These are phyloP conservation scores for Rhytidiadelphus loreus DNA, from an alignment of 225 moss, liverwort and hornwort genomes.

Conservation along the genomic window DNA sequence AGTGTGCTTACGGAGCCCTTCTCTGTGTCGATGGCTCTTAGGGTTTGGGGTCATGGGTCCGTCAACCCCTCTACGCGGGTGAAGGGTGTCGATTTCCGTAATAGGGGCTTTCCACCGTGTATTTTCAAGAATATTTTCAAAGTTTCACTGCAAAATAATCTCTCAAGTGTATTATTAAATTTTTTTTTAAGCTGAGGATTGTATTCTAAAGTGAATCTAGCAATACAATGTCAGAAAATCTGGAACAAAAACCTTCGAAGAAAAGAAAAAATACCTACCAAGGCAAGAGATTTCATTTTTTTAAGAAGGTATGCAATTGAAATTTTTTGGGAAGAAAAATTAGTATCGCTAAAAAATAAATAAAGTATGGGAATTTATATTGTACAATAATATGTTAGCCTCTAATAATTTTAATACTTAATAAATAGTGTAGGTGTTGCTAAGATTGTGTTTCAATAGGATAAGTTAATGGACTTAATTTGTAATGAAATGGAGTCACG, in stretches of 20 bases:
- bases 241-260: fast-evolving
- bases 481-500: too few relatives aligned
- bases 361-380: fast-evolving
- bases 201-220: neutral
- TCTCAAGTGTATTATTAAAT: neutral
- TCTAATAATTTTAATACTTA: fast-evolving
- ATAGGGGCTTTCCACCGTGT: neutral
- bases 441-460: too few relatives aligned
- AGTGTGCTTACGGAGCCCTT: too few relatives aligned
- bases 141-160: neutral
- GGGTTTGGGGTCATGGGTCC: neutral
- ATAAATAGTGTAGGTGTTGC: neutral
- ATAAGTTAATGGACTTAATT: neutral
- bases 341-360: neutral
- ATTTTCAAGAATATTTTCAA: neutral
- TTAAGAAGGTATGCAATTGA: neutral
- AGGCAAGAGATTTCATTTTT: neutral
- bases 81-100: neutral
- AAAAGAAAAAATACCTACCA: neutral
- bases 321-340: neutral
- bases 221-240: neutral
- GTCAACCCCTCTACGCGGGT: neutral
- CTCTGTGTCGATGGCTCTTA: neutral
- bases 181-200: neutral
- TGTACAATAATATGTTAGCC: neutral